These are phyloP conservation scores for Calocybe indica DNA, from an alignment of 768 basidiomycete genomes.

Conservation along the genomic window DNA sequence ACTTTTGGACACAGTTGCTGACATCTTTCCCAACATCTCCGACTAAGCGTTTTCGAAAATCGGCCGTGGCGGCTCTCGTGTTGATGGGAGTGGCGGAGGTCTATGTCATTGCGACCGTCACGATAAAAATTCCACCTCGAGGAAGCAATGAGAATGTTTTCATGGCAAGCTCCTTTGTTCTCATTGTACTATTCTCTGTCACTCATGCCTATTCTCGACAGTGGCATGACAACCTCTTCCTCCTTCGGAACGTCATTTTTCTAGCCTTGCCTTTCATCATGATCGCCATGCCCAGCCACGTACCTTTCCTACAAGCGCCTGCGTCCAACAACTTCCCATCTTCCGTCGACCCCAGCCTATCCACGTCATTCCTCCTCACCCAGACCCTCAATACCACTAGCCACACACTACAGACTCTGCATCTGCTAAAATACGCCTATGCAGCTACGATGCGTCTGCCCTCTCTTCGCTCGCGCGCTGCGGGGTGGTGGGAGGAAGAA, in stretches of 20 bases:
- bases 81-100: conserved; percentile 2
- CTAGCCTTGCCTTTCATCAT: conserved; percentile 48
- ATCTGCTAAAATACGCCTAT: conserved; percentile 49
- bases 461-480: conserved; percentile 37
- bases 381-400: conserved; percentile 27
- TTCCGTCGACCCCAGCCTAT: conserved; percentile 19
- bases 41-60: neutral
- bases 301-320: conserved; percentile 18
- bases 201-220: conserved; percentile 14
- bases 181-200: neutral
- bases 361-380: conserved; percentile 10
- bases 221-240: conserved; percentile 63
- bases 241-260: conserved; percentile 52
- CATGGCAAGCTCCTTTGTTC: conserved; percentile 25
- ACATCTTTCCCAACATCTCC: too few species aligned
- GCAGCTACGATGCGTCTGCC: conserved; percentile 53
- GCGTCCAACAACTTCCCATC: conserved; percentile 16
- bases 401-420: conserved; percentile 39
- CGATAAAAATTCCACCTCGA: neutral
- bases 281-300: conserved; percentile 34
- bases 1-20: neutral
- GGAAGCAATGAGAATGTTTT: conserved; percentile 5
- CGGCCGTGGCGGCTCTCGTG: neutral
- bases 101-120: neutral
- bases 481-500: conserved; percentile 54